A percentile compares a stretch with the other conserved stretches of the same genome.
These are phyloP conservation scores for Acidiella bohemica DNA, from an alignment of 495 filamentous ascomycete genomes.

Conservation along the genomic window DNA sequence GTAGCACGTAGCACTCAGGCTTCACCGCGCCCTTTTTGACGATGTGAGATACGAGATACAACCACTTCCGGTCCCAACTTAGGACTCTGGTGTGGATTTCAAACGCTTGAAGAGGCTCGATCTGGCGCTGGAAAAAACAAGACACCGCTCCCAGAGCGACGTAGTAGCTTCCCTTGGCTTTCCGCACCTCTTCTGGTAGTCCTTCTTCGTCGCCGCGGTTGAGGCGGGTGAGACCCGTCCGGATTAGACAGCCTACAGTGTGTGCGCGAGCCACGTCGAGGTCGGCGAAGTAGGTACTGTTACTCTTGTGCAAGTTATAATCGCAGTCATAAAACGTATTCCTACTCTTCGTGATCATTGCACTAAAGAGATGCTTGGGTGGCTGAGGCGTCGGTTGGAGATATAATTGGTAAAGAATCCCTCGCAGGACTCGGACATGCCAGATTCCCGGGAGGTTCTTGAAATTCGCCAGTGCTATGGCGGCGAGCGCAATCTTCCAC, in stretches of 20 bases:
- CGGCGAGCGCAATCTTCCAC: conserved; percentile 41
- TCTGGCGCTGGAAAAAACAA: conserved; percentile 54
- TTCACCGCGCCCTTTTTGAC: conserved; percentile 45
- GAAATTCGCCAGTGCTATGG: conserved; percentile 46
- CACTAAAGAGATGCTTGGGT: conserved; percentile 43
- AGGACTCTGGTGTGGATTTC: conserved; percentile 56
- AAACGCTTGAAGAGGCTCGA: conserved; percentile 50
- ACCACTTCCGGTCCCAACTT: conserved; percentile 74
- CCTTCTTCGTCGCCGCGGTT: conserved; percentile 21
- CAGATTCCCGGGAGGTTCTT: conserved; percentile 65
- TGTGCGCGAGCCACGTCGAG: conserved; percentile 56
- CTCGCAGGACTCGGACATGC: conserved; percentile 54
- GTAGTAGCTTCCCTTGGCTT: conserved; percentile 30
- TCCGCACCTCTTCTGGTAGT: conserved; percentile 7
- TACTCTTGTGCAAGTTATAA: conserved; percentile 73
- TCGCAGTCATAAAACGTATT: conserved; percentile 56
- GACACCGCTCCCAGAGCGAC: conserved; percentile 54
- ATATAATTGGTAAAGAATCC: conserved; percentile 47
- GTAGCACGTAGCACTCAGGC: conserved; percentile 35
- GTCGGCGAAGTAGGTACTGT: conserved; percentile 64
- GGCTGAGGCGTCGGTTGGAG: conserved; percentile 32
- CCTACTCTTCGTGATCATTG: conserved; percentile 45
- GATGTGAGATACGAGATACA: conserved; percentile 62
- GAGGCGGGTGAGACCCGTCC: conserved; percentile 37
- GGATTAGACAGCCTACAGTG: conserved; percentile 45